A percentile compares a stretch with the other conserved stretches of the same genome.
Evolutionary conservation across 129 eudicot species (phyloP).

Genomic region (Lonicera japonica): DNA sequence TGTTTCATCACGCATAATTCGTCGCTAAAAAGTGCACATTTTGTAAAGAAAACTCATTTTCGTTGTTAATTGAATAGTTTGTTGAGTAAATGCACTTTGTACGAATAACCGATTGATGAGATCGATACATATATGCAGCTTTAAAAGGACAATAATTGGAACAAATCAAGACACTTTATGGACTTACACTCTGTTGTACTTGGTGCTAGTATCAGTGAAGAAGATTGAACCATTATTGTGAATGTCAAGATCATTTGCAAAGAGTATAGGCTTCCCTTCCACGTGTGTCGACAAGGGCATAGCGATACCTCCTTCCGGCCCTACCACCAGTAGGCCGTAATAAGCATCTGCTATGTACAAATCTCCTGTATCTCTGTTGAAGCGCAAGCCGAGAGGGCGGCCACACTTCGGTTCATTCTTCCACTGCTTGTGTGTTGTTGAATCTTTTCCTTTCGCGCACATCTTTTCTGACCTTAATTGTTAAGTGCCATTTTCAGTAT

Average conservation of each 20-base stretch:
- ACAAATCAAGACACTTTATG: too few species aligned
- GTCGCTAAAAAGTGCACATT: too few species aligned
- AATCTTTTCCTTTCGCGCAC: constrained; percentile 63
- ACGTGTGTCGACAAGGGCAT: constrained; percentile 66
- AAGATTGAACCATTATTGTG: constrained; percentile 89
- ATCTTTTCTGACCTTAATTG: constrained; percentile 61
- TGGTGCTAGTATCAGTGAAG: constrained; percentile 90
- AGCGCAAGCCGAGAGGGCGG: constrained; percentile 85
- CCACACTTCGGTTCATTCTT: constrained; percentile 65
- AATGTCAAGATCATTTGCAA: constrained; percentile 93
- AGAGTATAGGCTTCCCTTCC: constrained; percentile 65
- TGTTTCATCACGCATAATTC: too few species aligned
- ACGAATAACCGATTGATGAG: too few species aligned
- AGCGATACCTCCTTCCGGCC: constrained; percentile 83
- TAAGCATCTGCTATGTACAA: constrained; percentile 93
- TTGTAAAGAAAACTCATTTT: too few species aligned
- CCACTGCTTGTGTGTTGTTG: constrained; percentile 88
- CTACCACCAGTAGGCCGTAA: constrained; percentile 76
- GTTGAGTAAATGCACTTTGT: too few species aligned
- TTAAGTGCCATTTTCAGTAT: neutral
- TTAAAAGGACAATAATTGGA: too few species aligned
- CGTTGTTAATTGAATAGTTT: too few species aligned
- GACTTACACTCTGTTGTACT: constrained; percentile 91
- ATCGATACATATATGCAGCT: too few species aligned
- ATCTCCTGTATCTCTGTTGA: constrained; percentile 58